phyloP scores from a whole-genome alignment of 495 filamentous ascomycete genomes.

The Xylaria telfairii region DNA sequence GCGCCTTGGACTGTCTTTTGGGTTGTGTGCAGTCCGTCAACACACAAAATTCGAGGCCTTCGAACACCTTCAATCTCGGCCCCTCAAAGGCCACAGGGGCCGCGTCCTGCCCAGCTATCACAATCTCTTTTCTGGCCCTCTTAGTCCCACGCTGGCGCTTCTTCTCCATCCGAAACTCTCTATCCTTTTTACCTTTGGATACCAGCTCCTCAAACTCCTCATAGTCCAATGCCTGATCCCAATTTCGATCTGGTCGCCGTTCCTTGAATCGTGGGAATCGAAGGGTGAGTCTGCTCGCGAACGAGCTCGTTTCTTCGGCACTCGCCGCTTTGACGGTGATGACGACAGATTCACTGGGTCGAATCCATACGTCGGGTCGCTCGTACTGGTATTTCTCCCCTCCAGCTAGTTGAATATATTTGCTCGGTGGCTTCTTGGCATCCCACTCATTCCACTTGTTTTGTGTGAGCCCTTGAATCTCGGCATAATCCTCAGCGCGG shows the following conservation, averaged over 20 bases:
- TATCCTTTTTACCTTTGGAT: conserved; percentile 69
- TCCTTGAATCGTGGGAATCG: conserved; percentile 92
- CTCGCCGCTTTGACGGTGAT: conserved; percentile 90
- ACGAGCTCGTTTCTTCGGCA: conserved; percentile 73
- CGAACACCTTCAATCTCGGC: conserved; percentile 61
- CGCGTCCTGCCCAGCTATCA: conserved; percentile 72
- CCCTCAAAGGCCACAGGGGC: conserved; percentile 58
- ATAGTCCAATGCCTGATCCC: conserved; percentile 78
- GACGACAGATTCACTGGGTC: conserved; percentile 84
- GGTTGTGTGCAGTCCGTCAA: conserved; percentile 50
- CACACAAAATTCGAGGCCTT: conserved; percentile 78
- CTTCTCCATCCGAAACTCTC: conserved; percentile 83
- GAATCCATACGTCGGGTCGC: conserved; percentile 91
- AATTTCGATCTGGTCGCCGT: conserved; percentile 79
- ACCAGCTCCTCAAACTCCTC: conserved; percentile 79
- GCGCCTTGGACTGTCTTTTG: conserved; percentile 73
- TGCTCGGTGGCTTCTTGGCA: conserved; percentile 73
- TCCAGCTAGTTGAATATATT: conserved; percentile 82
- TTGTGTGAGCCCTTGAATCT: conserved; percentile 81
- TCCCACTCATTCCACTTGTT: conserved; percentile 93
- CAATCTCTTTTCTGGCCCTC: conserved; percentile 68
- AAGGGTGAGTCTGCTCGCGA: conserved; percentile 77
- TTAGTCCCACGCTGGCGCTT: conserved; percentile 68
- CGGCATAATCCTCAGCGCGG: conserved; percentile 80
- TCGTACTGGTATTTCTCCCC: conserved; percentile 74